phyloP scores from a whole-genome alignment of 305 asterid genomes.

The Petunia hybrid region DNA sequence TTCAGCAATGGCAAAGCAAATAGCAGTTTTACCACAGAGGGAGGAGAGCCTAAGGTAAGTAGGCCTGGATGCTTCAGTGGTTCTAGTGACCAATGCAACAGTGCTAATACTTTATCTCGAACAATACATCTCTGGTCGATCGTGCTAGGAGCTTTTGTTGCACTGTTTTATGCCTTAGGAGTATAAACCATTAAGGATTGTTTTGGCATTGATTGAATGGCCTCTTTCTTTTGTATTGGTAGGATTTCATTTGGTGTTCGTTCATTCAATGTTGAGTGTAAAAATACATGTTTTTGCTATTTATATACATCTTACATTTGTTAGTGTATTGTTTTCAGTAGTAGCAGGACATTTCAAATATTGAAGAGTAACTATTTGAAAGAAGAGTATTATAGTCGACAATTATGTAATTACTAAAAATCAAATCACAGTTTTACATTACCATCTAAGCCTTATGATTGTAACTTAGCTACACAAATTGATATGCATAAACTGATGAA shows the following conservation, averaged over 20 bases:
- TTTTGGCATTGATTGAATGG: conserved; percentile 33
- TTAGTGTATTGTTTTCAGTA: not conserved
- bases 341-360: too few relatives aligned
- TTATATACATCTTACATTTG: conserved; percentile 3
- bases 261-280: conserved; percentile 43
- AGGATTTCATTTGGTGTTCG: conserved; percentile 32
- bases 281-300: conserved; percentile 31
- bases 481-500: too few relatives aligned
- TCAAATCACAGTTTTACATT: too few relatives aligned
- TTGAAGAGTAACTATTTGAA: too few relatives aligned
- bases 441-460: too few relatives aligned
- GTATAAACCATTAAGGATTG: conserved; percentile 39
- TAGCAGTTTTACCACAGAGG: conserved; percentile 63
- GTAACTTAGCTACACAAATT: too few relatives aligned
- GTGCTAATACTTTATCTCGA: conserved; percentile 39
- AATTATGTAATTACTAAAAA: too few relatives aligned
- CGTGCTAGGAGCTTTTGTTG: conserved; percentile 48
- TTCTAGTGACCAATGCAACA: conserved; percentile 66
- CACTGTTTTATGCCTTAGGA: conserved; percentile 46
- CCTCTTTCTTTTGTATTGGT: conserved; percentile 32
- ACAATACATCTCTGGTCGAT: conserved; percentile 41
- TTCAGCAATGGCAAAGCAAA: conserved; percentile 79
- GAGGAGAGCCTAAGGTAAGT: conserved; percentile 59
- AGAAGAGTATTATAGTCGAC: too few relatives aligned
- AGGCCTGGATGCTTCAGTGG: conserved; percentile 94